Evolutionary conservation across 179 eudicot genomes (phyloP), one percentile per base, ranked within the genome.

Genomic region (Dionaea muscipula): DNA sequence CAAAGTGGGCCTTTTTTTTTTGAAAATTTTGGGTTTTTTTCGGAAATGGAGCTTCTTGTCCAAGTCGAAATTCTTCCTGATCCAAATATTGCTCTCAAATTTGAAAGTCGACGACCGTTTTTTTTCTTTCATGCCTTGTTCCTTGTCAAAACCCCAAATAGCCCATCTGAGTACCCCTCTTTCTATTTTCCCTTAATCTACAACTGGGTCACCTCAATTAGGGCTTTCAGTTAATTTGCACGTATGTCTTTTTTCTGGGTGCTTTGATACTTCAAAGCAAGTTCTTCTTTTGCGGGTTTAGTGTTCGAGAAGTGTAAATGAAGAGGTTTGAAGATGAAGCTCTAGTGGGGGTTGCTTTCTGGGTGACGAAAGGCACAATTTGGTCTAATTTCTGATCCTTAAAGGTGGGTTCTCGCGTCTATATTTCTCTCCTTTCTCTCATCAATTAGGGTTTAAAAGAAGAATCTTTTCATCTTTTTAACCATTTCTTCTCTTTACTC

Each of bases 391-490:
- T 66, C 56, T 58, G 68, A 70, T 50, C 53, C 73, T 67, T 74
- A 61, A 78, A 78, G 82, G 71, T 78, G 63, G 63, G 72, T 72
- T 51, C 75, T 64, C 61, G 26, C 52, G 17, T 15, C 23, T 25
- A 28, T 49, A 41, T 51, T 51, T 53, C 61, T 46, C 25, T 70
- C 47, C 49, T 68, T 64, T 61, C 58, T 64, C 60, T 51, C 22
- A 31, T 22, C 23, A 64, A 18, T 31, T 31, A 31, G 35, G 35
- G 5, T 31, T 31, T 11, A 38, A 51, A 23, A 18, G 8, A 12
- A 0, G 5, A 33, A 35, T 36, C 38, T 31, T 45, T 38, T 48
- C 31, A 40, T 17, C 43, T 46, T 33, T 59, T 51, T 49, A 16
- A 11, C 26, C 14, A 9, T 22, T 16, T 14, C 47, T 26, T 26